Evolutionary conservation across 2,329 filamentous ascomycete species (phyloP), one percentile per base, ranked within the genome.

Genomic region (Penicillium sp.): DNA sequence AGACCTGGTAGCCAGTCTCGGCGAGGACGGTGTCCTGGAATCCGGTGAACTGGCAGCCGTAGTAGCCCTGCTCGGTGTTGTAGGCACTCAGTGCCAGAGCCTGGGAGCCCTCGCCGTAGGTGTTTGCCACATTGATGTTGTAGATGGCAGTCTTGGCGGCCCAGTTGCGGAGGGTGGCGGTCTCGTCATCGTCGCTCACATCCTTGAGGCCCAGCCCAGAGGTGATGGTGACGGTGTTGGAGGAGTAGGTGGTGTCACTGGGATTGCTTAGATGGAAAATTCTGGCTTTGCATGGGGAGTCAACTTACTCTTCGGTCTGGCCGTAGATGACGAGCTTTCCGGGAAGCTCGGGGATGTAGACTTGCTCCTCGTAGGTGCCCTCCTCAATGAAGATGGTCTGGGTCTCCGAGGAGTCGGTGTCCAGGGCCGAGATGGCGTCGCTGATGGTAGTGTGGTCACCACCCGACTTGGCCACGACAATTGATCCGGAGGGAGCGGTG

Each of bases 381-480:
- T 79, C 69, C 62, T 82, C 68, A 69, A 89, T 82, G 73, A 88
- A 88, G 71, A 89, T 85, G 65, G 80, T 82, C 55, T 85, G 82
- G 1, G 75, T 75, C 1, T 71, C 60, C 1, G 79, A 77, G 6
- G 78, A 76, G 1, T 76, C 74, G 0, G 78, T 81, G n/a, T 79
- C 81, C 8, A 88, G 77, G 5, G 84, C 79, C 62, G 84, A 67
- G 54, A 88, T 79, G 8, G 86, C 85, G 18, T 78, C 71, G 37
- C 58, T 61, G 33, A 66, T 57, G 12, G 63, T 66, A 14, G 45
- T 37, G 42, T 66, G 66, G n/a, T 56, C 51, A 44, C 65, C 63
- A 1, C 63, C 63, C 6, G 61, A 66, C 49, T 64, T 65, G 23
- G 62, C 61, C 29, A 67, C 66, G 15, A 64, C 58, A 48, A 68